Evolutionary conservation across 2,329 filamentous ascomycete genomes (phyloP), one percentile per base, ranked within the genome.

Genomic region (Fusarium subtropicale): DNA sequence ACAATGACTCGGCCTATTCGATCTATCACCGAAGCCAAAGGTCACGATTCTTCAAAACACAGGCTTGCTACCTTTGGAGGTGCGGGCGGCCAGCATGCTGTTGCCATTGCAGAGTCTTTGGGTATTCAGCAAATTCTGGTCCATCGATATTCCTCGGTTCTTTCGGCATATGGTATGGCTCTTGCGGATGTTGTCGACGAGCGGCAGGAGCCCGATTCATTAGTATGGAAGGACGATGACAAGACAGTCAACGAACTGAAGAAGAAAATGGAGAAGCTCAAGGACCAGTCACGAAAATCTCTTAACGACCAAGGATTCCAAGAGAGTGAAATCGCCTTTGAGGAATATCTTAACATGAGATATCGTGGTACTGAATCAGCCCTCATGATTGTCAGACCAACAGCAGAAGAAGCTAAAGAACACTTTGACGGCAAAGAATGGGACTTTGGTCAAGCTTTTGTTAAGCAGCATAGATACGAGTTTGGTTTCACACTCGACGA

Each of bases 151-250:
- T 97, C 93, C 1, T 97, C 93, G 0, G 92, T 97, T 1, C 84
- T 97, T 1, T 97, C 93, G 1, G 94, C 94, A 0, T 97, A 97
- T 71, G 94, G 94, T 11, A 97, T 97, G 92, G 93, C 94, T 1
- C 82, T 97, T 7, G 94, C 94, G 13, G 94, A 97, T 75, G 94
- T 97, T 0, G 94, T 97, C 0, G 93, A 97, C 69, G 94, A 97
- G 80, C 86, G 91, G 31, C 94, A 97, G 75, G 92, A 94, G 75
- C 91, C 92, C 7, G 87, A 90, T 38, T 89, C 89, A 4, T 82
- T 83, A 18, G 81, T 90, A 8, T 90, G 88, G 87, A 84, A 85
- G 16, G 87, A 90, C 20, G 77, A 84, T 15, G 84, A 85, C 34
- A 84, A 86, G 1, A 87, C 88, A 0, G 84, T 90, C 7, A 79